Percentiles rank a stretch among this genome's conserved stretches.
These are phyloP conservation scores for Phytopythium montanum DNA, from an alignment of 352 stramenopile genomes.

Conservation along the genomic window DNA sequence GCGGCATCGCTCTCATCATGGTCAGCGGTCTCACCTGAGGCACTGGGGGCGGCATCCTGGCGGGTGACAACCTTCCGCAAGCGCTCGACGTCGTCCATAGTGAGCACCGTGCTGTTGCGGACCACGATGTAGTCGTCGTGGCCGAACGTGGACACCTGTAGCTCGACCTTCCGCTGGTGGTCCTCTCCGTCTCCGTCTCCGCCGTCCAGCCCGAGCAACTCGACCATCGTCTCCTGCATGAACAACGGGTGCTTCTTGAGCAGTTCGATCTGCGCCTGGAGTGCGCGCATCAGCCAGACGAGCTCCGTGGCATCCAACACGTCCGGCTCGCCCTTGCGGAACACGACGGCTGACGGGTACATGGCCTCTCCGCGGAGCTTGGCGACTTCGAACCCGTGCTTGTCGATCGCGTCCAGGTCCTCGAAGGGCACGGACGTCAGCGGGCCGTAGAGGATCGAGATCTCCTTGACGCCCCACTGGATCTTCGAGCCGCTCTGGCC, in stretches of 20 bases:
- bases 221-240: slow-evolving; percentile 64
- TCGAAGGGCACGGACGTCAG: slow-evolving; percentile 77
- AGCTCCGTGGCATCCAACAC: slow-evolving; percentile 59
- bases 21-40: background rate
- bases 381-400: slow-evolving; percentile 42
- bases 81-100: slow-evolving; percentile 66
- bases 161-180: slow-evolving; percentile 45
- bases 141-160: slow-evolving; percentile 55
- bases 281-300: slow-evolving; percentile 66
- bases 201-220: slow-evolving; percentile 57
- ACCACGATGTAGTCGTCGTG: slow-evolving; percentile 64
- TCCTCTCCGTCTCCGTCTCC: slow-evolving; percentile 23
- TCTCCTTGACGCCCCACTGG: slow-evolving; percentile 76
- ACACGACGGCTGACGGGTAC: slow-evolving; percentile 70
- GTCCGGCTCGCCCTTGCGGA: slow-evolving; percentile 65
- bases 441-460: slow-evolving; percentile 72
- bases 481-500: slow-evolving; percentile 39
- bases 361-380: slow-evolving; percentile 39
- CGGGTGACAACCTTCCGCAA: slow-evolving; percentile 40
- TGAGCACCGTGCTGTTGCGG: slow-evolving; percentile 79
- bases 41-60: background rate
- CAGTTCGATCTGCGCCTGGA: slow-evolving; percentile 62
- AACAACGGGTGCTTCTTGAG: slow-evolving; percentile 63
- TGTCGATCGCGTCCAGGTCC: slow-evolving; percentile 69
- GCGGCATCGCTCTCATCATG: background rate